These are phyloP conservation scores for Vigna unguiculata DNA, from an alignment of 306 rosid genomes.

Conservation along the genomic window DNA sequence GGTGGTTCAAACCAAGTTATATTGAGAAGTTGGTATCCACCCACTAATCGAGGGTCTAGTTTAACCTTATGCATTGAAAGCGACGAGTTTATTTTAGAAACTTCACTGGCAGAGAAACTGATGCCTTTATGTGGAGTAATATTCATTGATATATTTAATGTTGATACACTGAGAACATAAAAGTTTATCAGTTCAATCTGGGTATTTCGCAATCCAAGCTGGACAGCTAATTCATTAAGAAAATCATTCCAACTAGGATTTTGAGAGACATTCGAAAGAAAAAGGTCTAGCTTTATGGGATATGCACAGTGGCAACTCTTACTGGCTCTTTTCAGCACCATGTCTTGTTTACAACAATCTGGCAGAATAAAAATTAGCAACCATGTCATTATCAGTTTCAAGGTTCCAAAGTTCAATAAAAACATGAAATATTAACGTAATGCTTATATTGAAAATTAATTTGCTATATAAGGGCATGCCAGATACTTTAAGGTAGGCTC, in stretches of 20 bases:
- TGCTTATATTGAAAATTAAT: background rate
- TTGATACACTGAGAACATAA: conserved; percentile 66
- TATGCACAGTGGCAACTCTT: conserved; percentile 78
- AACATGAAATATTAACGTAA: background rate
- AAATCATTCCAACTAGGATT: conserved; percentile 70
- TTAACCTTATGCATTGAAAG: conserved; percentile 77
- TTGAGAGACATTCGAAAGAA: conserved; percentile 81
- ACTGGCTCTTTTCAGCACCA: conserved; percentile 77
- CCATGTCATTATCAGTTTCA: background rate
- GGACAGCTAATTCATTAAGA: conserved; percentile 72
- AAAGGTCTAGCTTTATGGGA: conserved; percentile 94
- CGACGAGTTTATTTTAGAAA: conserved; percentile 71
- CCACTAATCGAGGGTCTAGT: conserved; percentile 71
- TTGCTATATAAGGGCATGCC: background rate
- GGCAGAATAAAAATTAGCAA: conserved; percentile 39
- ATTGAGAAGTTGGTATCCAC: conserved; percentile 84
- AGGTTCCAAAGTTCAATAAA: background rate
- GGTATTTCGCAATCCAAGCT: conserved; percentile 67
- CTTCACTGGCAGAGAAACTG: conserved; percentile 79
- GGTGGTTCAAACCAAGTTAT: conserved; percentile 88
- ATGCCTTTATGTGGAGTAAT: conserved; percentile 76
- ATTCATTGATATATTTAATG: conserved; percentile 89
- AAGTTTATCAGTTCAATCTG: conserved; percentile 88
- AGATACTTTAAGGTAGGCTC: background rate
- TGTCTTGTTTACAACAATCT: conserved; percentile 88